These are phyloP conservation scores for Symmetrospora coprosmae DNA, from an alignment of 768 basidiomycete species.

Conservation along the genomic window DNA sequence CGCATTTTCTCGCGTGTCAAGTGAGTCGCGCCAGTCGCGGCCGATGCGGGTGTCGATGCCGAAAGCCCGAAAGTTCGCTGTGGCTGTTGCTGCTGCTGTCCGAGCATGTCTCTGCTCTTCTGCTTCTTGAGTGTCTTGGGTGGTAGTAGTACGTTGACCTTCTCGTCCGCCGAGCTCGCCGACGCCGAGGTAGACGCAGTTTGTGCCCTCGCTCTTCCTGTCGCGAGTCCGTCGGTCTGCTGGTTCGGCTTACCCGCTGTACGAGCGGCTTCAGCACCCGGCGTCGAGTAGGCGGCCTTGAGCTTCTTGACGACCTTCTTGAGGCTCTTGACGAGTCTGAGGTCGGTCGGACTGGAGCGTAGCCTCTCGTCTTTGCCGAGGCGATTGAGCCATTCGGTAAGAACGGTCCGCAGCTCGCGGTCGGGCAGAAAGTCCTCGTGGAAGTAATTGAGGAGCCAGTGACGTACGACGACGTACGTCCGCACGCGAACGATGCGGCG, in stretches of 20 bases:
- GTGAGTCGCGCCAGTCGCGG: background rate
- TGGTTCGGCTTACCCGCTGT: no score
- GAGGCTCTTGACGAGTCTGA: constrained; percentile 64
- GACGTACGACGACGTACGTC: constrained; percentile 76
- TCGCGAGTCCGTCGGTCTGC: no score
- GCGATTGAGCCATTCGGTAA: constrained; percentile 71
- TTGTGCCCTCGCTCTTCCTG: no score
- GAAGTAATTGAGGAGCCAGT: constrained; percentile 84
- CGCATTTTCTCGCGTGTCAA: background rate
- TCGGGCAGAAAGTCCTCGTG: constrained; percentile 72
- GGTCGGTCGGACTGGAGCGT: constrained; percentile 51
- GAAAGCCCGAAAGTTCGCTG: no score
- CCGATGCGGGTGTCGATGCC: no score
- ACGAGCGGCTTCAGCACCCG: background rate
- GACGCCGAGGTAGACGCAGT: no score
- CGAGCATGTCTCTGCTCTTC: constrained; percentile 21
- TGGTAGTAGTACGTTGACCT: background rate
- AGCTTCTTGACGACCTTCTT: constrained; percentile 72
- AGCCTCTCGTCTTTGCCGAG: constrained; percentile 51
- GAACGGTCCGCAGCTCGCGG: constrained; percentile 54
- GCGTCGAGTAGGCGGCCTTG: constrained; percentile 39
- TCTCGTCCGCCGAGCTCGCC: background rate
- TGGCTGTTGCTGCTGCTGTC: background rate
- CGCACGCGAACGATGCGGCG: constrained; percentile 67
- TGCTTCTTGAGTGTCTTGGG: constrained; percentile 5